These are phyloP conservation scores for Wickerhamomyces kurtzmanii DNA, from an alignment of 805 yeast species.

Conservation along the genomic window DNA sequence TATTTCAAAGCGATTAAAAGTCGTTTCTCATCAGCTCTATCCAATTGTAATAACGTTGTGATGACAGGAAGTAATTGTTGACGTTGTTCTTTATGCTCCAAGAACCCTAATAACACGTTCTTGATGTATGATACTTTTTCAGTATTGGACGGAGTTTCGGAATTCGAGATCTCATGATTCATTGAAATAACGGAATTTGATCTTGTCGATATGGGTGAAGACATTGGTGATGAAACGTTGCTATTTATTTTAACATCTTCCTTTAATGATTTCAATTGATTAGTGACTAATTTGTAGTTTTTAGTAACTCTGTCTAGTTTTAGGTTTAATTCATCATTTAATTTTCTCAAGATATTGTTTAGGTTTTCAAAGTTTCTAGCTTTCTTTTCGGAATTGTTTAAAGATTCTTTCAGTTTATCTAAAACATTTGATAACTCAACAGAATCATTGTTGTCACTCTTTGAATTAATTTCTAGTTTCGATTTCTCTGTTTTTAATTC, in stretches of 20 bases:
- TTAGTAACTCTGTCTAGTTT: constrained; percentile 63
- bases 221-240: constrained; percentile 5
- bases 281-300: constrained; percentile 55
- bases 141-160: constrained; percentile 13
- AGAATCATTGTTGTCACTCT: constrained; percentile 16
- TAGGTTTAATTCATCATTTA: constrained; percentile 58
- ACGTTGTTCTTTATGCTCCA: constrained; percentile 91
- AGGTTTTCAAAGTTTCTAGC: constrained; percentile 45
- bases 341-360: constrained; percentile 41
- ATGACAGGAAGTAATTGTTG: constrained; percentile 78
- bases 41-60: constrained; percentile 60
- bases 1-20: constrained; percentile 36
- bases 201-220: constrained; percentile 21
- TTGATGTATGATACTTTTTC: constrained; percentile 68
- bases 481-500: constrained; percentile 19
- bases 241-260: constrained; percentile 14
- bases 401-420: constrained; percentile 40
- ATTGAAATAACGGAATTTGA: constrained; percentile 25
- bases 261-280: constrained; percentile 41
- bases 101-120: constrained; percentile 83
- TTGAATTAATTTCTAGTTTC: constrained; percentile 17
- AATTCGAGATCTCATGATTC: constrained; percentile 3
- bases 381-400: constrained; percentile 39
- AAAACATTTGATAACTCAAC: constrained; percentile 21
- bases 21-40: constrained; percentile 63